A percentile compares a stretch with the other conserved stretches of the same genome.
These are phyloP conservation scores for Nicotiana otophora DNA, from an alignment of 257 asterid species.

Conservation along the genomic window DNA sequence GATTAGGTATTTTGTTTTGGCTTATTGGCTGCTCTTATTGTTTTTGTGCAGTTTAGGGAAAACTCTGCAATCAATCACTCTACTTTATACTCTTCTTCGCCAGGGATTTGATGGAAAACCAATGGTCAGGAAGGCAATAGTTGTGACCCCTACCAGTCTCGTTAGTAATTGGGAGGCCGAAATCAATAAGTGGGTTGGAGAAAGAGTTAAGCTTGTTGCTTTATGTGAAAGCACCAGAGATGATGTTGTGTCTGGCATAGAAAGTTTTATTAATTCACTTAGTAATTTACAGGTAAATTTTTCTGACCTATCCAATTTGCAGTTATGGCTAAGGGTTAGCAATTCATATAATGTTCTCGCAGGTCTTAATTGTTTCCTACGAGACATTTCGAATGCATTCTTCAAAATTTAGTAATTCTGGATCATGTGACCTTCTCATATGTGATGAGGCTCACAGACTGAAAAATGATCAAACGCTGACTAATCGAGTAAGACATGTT, in stretches of 20 bases:
- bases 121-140: slow-evolving; percentile 80
- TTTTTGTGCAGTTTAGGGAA: slow-evolving; percentile 72
- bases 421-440: slow-evolving; percentile 93
- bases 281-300: slow-evolving; percentile 59
- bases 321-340: slow-evolving; percentile 3
- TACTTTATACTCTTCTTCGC: slow-evolving; percentile 80
- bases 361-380: slow-evolving; percentile 91
- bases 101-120: slow-evolving; percentile 94
- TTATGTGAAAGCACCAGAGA: slow-evolving; percentile 92
- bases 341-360: slow-evolving; percentile 14
- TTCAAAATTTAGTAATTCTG: slow-evolving; percentile 59
- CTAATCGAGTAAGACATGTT: slow-evolving; percentile 74
- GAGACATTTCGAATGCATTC: slow-evolving; percentile 98
- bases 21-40: slow-evolving; percentile 14
- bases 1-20: background rate
- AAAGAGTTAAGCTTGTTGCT: slow-evolving; percentile 87
- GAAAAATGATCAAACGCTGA: slow-evolving; percentile 91
- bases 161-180: slow-evolving; percentile 99
- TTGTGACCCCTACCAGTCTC: slow-evolving; percentile 95
- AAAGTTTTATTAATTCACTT: slow-evolving; percentile 47
- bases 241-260: slow-evolving; percentile 76
- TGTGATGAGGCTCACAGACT: slow-evolving; percentile 99
- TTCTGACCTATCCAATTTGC: background rate
- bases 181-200: slow-evolving; percentile 93
- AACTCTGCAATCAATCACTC: slow-evolving; percentile 91